Evolutionary conservation across 148 eudicot genomes (phyloP).

Genomic region (Heliamphora exappendiculata): DNA sequence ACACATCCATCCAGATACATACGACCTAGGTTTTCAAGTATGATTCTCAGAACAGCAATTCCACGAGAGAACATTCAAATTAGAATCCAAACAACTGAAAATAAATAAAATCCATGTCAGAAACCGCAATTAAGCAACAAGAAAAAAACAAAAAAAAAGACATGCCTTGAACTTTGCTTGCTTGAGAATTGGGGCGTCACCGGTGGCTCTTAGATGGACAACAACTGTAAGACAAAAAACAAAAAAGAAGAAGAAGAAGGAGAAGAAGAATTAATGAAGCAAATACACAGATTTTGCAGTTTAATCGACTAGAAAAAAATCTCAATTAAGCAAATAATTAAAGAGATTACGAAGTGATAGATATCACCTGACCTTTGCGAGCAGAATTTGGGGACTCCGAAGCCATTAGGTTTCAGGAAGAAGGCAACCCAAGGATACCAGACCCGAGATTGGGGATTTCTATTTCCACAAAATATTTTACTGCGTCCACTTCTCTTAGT

Average conservation of each 20-base stretch:
- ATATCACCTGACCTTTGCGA: conserved; percentile 16
- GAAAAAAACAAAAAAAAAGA: conserved; percentile 9
- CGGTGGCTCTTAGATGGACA: conserved; percentile 80
- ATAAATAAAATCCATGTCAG: background rate
- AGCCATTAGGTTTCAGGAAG: conserved; percentile 9
- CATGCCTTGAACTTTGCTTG: conserved; percentile 86
- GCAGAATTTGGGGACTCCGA: conserved; percentile 13
- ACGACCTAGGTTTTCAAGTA: background rate
- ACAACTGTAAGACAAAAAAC: conserved; percentile 48
- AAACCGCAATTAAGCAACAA: background rate
- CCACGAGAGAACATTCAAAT: background rate
- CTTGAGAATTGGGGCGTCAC: conserved; percentile 96
- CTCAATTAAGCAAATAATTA: background rate
- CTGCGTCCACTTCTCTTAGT: background rate
- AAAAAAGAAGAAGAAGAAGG: background rate
- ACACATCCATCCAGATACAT: too few species aligned
- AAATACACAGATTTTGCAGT: background rate
- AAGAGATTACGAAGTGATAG: background rate
- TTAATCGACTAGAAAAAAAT: background rate
- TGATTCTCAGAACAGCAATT: background rate
- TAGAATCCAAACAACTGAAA: background rate
- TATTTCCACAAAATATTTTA: background rate
- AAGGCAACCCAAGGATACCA: background rate
- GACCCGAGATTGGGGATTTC: background rate
- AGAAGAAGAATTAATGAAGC: background rate